Base-by-base conservation (phyloP, 768 basidiomycete genomes). In the Kwoniella sp. region DNA sequence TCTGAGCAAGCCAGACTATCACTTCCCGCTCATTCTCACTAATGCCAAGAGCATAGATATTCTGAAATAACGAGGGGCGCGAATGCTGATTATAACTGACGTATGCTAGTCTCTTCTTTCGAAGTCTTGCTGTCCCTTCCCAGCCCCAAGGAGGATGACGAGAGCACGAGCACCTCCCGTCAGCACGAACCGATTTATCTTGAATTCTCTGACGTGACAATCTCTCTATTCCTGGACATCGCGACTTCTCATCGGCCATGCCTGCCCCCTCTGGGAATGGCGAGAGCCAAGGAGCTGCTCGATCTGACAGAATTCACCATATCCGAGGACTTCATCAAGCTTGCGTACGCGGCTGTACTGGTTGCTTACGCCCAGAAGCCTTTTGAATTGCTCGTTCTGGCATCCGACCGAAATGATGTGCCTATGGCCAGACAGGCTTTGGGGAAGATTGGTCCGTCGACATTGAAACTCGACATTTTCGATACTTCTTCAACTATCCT, bases 381-480 rank as follows among this genome's bases (percentile, higher is more conserved):
- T 7, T 55, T 55, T 12, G 55, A 44, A n/a, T n/a, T 55, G 26
- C 26, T 55, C 24, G 55, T 25, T 15, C 13, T 55, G 21, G 55
- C 55, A 7, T 55, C 55, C 17, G 15, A 55, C 40, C 22, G 36
- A 25, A 21, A 55, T 10, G 36, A 55, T 37, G 26, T 55, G 22
- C 26, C 36, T 13, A 17, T 55, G 13, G 55, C 55, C 13, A 55
- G 26, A 26, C 22, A 25, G 3, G 55, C 55, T 10, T 44, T 55
- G 21, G 55, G 36, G 7, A 37, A 26, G 17, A 55, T 55, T 24
- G 17, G 17, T 19, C 4, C 40, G 7, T 19, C 40, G 40, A 10
- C 40, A 9, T 9, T 44, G 10, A 44, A 44, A 19, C 17, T 6
- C 8, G 3, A 19, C 40, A 10, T 44, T 3, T 44, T 44, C 17